Evolutionary conservation across 2,329 filamentous ascomycete species (phyloP), one percentile per base, ranked within the genome.

Genomic region (Colletotrichum incanum): DNA sequence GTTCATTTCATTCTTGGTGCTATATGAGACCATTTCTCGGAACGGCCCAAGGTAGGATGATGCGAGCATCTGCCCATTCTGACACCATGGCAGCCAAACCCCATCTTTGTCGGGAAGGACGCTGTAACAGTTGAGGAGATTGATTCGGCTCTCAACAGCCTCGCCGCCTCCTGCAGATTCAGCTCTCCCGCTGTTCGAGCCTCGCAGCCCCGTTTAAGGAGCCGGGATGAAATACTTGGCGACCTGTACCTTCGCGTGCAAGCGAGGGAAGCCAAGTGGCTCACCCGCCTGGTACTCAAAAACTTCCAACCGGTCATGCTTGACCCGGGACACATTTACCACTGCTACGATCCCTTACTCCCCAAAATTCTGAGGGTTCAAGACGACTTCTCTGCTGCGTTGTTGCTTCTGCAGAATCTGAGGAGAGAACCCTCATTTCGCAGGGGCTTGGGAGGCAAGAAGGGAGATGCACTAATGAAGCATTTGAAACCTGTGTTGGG

Each of bases 191-290:
- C 86, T 20, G 84, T 94, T 65, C 86, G 88, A 56, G 78, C 81
- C 28, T 79, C 80, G 3, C 77, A 77, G 41, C 72, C 77, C 18
- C 75, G 72, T 65, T 43, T 76, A 41, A 72, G 75, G 28, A 49
- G 69, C 77, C 88, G 77, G 80, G 81, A 83, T 5, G 79, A 86
- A 18, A 54, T 72, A 4, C 80, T 96, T 1, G 84, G 85, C 26
- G 78, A 79, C 0, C 78, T 95, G 1, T 93, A 93, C 76, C 84
- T 82, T 39, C 87, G 89, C 9, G 78, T 94, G 12, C 85, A 85
- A 56, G 89, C 93, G 3, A 85, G 86, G 54, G 93, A 97, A 78
- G 93, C 92, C 5, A 98, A 98, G 82, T 98, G 95, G 95, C 86
- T 98, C 14, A 93, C 93, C 0, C 88, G 95, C 4, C 84, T 98